Evolutionary conservation across 208 protist genomes (phyloP), one percentile per base, ranked within the genome.

Genomic region (Herpetomonas samuelpessoai): DNA sequence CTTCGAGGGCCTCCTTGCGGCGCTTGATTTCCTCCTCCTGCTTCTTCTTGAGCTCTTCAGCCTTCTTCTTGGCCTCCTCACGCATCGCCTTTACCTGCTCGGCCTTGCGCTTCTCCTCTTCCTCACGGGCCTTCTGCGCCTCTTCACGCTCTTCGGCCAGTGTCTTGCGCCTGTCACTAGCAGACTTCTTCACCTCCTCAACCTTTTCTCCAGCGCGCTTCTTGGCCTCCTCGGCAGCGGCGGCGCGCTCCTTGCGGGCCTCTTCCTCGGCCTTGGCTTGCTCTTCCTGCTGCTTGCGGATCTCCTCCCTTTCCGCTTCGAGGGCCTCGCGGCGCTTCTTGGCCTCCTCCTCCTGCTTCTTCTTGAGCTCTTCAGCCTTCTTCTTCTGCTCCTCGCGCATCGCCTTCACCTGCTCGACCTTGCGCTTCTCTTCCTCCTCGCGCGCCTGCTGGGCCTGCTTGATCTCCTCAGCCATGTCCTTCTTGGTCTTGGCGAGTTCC

Each of bases 351-450:
- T 47, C 56, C 7, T 16, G 41, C 64, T 57, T 62, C 56, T 70
- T 58, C 65, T 71, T 53, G 10, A 47, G n/a, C 26, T 59, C 57
- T 25, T 53, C 48, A 1, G 62, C 22, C 31, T 46, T 51, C 39
- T 49, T 26, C 29, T 75, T 48, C 0, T 46, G 45, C 47, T 69
- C 74, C 45, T 75, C 67, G 52, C 64, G 71, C 39, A 68, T 58
- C 57, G 64, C 51, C n/a, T 29, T 48, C 52, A 67, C 61, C 24
- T 71, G 48, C 41, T 75, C 65, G 21, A 50, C 66, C 26, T 41
- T 55, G 39, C 71, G 57, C 62, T 80, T 73, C 46, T 65, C 52
- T 39, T 76, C 63, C 61, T 63, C 54, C 62, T 72, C 67, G 27
- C 62, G 53, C 38, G 66, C 28, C 30, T 69, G 50, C 65, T 74